Evolutionary conservation across 2,329 filamentous ascomycete genomes (phyloP), one percentile per base, ranked within the genome.

Genomic region (Penicillium sp.): DNA sequence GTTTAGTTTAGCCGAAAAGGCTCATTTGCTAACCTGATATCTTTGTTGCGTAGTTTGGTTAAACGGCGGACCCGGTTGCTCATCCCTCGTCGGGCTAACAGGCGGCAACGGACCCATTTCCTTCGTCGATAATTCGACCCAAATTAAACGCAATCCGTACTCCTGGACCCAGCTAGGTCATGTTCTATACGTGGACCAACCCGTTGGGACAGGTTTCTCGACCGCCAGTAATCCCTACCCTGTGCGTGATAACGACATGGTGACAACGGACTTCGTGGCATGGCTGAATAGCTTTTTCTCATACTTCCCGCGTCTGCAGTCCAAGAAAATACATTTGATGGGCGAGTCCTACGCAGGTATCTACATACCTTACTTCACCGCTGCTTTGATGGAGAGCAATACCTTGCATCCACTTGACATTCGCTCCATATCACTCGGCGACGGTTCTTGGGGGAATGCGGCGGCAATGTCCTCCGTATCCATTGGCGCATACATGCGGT

Each of bases 331-430:
- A 1, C 72, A 77, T 58, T 33, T 78, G n/a, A 73, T 76, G 52
- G 76, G 75, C n/a, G 73, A 78, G 59, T 76, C 74, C 10, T 77
- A 75, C 58, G 75, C 72, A 6, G 76, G 76, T 0, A 71, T 77
- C 48, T 77, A 75, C 57, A 70, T 79, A 26, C 75, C 76, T 0
- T 76, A 78, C 30, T 72, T 79, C 45, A 71, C 75, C 22, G 64
- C 67, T 6, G 69, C 68, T 11, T 68, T 79, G 22, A 54, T 77
- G 16, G 58, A 71, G 6, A 69, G 72, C 58, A 64, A 70, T 22
- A 49, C 66, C 26, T 60, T 66, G 1, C 61, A 73, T n/a, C 59
- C 68, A 1, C 63, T 78, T 11, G 68, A 76, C 26, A 58, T 79
- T 16, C 65, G 61, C 33, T 77, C 75, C 6, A 72, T 78, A 38